Conservation (phyloP, 108 stramenopile species). For the Epipyxis sp. region DNA sequence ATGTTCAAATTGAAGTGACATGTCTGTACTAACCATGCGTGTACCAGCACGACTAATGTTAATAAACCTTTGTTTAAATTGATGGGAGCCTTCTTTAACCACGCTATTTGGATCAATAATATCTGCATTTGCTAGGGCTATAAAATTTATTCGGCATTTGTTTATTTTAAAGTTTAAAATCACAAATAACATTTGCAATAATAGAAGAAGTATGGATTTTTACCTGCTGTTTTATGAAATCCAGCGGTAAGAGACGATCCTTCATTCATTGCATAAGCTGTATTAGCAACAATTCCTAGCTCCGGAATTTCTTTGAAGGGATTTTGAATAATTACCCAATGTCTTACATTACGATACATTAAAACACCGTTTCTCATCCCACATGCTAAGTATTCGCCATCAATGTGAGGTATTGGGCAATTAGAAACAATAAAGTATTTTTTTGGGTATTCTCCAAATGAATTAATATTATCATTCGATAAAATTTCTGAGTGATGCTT, state of each 20-base stretch:
- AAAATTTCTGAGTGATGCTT: not conserved
- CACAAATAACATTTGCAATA: not conserved
- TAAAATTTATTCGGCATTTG: not conserved
- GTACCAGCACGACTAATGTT: not conserved
- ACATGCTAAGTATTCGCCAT: not conserved
- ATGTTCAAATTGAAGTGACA: not conserved
- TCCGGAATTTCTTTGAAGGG: not conserved
- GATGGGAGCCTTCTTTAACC: not conserved
- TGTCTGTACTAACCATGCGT: not conserved
- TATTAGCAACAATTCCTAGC: not conserved
- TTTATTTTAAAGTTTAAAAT: no score
- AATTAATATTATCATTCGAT: not conserved
- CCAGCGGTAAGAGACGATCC: not conserved
- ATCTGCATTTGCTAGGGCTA: not conserved
- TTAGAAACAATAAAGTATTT: not conserved
- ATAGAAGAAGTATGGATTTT: not conserved
- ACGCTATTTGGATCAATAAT: not conserved
- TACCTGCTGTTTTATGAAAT: constrained; percentile 8
- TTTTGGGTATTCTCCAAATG: no score
- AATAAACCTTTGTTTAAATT: not conserved
- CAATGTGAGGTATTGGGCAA: not conserved
- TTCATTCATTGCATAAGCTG: not conserved
- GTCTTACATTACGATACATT: not conserved
- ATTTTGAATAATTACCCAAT: not conserved
- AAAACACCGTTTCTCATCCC: not conserved